Percentiles rank a stretch among this genome's conserved stretches.
These are phyloP conservation scores for Ceratocystis huliohia DNA, from an alignment of 2,329 filamentous ascomycete species.

Conservation along the genomic window DNA sequence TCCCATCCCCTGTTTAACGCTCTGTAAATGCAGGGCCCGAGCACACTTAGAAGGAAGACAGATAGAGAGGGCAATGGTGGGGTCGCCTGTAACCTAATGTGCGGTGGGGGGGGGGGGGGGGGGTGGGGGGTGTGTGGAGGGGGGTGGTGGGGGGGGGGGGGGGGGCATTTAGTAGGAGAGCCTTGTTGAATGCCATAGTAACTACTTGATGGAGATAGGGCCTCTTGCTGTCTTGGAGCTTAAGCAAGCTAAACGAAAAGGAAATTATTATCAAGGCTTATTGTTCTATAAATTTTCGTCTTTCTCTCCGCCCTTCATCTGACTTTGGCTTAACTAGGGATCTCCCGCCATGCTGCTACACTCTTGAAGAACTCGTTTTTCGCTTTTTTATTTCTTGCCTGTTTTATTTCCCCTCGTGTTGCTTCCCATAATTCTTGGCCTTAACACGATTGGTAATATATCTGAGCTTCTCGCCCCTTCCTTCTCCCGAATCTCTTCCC, in stretches of 20 bases:
- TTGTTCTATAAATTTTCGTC: no score
- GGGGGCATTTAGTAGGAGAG: background rate
- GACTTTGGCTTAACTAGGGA: background rate
- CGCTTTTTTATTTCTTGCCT: background rate
- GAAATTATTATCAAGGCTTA: no score
- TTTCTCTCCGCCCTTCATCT: background rate
- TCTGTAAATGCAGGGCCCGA: no score
- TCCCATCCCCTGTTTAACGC: no score
- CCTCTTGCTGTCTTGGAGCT: background rate
- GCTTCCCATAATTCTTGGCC: background rate
- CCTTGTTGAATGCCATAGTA: background rate
- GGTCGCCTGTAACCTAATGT: constrained; percentile 6
- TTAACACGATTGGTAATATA: no score
- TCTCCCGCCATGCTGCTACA: background rate
- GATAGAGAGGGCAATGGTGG: background rate
- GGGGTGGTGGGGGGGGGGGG: background rate
- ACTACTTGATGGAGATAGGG: no score
- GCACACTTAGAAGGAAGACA: no score
- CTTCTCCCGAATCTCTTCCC: background rate
- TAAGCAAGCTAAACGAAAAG: no score
- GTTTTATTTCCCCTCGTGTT: background rate
- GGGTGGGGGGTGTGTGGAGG: no score
- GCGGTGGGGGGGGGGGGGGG: background rate
- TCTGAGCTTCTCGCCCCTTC: background rate
- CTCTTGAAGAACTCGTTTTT: background rate